Conservation (phyloP, 179 eudicot genomes). For the Spinacia oleracea region DNA sequence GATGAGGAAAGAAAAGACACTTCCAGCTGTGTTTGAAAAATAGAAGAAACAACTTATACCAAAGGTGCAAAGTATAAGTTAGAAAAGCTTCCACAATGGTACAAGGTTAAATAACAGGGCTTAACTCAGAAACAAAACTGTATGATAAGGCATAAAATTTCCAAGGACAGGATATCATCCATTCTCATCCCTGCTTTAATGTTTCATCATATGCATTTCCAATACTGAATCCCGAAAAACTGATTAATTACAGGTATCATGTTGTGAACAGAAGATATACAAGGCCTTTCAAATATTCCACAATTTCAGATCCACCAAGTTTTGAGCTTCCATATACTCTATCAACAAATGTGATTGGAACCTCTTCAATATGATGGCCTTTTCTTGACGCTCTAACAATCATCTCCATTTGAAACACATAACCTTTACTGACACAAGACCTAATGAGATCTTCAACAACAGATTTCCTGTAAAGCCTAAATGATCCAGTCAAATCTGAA, state of each 20-base stretch:
- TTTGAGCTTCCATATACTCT: slow-evolving; percentile 93
- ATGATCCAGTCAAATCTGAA: slow-evolving; percentile 95
- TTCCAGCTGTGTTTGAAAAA: too few relatives aligned
- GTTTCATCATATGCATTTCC: neutral
- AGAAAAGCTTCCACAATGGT: neutral
- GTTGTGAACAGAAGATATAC: slow-evolving; percentile 78
- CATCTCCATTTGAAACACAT: slow-evolving; percentile 98
- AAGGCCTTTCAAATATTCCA: slow-evolving; percentile 83
- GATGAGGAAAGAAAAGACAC: too few relatives aligned
- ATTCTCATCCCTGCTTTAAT: neutral
- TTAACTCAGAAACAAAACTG: neutral
- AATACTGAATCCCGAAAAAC: neutral
- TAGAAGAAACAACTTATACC: too few relatives aligned
- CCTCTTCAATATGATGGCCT: slow-evolving; percentile 93
- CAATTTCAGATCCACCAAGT: slow-evolving; percentile 94
- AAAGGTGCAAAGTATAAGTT: neutral
- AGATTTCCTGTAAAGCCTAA: slow-evolving; percentile 80
- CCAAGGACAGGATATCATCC: neutral
- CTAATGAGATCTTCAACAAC: slow-evolving; percentile 91
- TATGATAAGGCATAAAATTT: neutral
- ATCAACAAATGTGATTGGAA: slow-evolving; percentile 91
- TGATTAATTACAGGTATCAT: slow-evolving; percentile 29
- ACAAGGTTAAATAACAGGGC: neutral
- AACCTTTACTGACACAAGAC: slow-evolving; percentile 90
- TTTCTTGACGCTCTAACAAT: slow-evolving; percentile 94